phyloP scores from a whole-genome alignment of 1,284 basidiomycete species.

The Ustilago loliicola region DNA sequence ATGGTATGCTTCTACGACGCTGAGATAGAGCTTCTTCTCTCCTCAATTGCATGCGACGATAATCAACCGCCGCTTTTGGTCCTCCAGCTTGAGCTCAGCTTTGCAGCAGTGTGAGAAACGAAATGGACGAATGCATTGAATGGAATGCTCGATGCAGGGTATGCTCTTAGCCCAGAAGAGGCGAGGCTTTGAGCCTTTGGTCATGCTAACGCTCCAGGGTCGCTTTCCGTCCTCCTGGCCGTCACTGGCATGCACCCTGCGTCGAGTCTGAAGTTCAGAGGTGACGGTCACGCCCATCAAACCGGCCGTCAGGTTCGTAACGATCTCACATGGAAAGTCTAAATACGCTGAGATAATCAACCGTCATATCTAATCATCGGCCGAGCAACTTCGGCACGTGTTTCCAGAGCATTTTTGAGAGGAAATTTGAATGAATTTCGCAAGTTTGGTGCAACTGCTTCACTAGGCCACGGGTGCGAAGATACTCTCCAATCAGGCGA shows the following conservation, averaged over 20 bases:
- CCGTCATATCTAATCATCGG: too few species aligned
- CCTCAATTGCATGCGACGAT: background rate
- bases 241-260: slow-evolving; percentile 7
- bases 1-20: background rate
- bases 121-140: background rate
- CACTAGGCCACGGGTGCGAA: too few species aligned
- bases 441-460: too few species aligned
- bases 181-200: background rate
- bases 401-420: too few species aligned
- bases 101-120: background rate
- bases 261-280: background rate
- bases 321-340: too few species aligned
- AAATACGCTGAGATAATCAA: too few species aligned
- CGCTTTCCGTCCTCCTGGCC: background rate
- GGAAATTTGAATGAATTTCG: too few species aligned
- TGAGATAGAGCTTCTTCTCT: background rate
- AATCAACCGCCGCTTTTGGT: background rate
- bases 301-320: too few species aligned
- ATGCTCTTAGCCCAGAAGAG: background rate
- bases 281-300: background rate
- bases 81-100: background rate
- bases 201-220: background rate
- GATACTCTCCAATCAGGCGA: too few species aligned
- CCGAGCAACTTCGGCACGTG: too few species aligned
- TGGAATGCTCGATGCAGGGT: background rate